Evolutionary conservation across 345 rosid genomes (phyloP).

Genomic region (Boechera retrofracta): DNA sequence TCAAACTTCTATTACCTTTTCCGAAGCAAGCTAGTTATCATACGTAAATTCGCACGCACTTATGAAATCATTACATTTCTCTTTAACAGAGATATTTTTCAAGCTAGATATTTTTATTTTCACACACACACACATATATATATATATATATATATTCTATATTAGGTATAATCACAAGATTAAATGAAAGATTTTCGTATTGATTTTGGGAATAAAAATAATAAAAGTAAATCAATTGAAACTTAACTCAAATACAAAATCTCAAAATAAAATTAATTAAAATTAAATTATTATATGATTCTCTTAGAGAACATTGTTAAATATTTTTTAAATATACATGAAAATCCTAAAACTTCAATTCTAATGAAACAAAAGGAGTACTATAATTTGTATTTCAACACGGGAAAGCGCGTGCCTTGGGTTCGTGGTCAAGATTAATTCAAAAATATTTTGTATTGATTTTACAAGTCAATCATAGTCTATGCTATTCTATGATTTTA

Average conservation of each 20-base stretch:
- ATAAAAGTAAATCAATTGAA: no score
- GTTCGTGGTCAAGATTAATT: background rate
- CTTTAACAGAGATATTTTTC: background rate
- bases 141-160: no score
- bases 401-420: background rate
- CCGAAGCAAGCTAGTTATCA: slow-evolving; percentile 15
- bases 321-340: background rate
- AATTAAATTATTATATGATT: no score
- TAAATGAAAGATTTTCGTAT: no score
- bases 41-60: slow-evolving; percentile 5
- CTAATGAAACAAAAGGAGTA: background rate
- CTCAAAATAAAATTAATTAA: no score
- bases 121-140: background rate
- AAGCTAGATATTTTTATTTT: background rate
- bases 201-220: no score
- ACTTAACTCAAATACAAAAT: background rate
- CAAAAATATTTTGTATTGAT: background rate
- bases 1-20: background rate
- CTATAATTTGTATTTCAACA: background rate
- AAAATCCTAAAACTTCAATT: background rate
- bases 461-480: background rate
- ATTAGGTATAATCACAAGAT: no score
- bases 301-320: background rate
- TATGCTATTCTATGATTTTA: background rate
- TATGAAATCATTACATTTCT: background rate